Evolutionary conservation across 306 rosid species (phyloP).

Genomic region (Lithocarpus polystachyus): DNA sequence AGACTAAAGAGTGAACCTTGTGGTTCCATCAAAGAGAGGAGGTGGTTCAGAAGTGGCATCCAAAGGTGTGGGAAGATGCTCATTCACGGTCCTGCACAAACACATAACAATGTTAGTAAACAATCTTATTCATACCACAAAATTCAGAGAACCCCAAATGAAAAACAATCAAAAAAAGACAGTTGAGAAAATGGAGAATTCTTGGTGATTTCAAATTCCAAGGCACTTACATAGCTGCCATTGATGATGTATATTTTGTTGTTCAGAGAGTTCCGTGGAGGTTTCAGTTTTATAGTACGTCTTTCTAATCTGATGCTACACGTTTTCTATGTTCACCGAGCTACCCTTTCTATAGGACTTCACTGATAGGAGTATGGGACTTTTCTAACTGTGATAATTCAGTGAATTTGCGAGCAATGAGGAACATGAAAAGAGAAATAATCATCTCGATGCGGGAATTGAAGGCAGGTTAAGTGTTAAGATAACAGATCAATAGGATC

Average conservation of each 20-base stretch:
- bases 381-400: no score
- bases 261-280: background rate
- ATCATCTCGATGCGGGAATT: no score
- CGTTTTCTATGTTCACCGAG: background rate
- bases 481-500: no score
- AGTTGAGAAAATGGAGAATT: background rate
- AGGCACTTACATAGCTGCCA: conserved; percentile 38
- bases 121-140: background rate
- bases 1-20: conserved; percentile 40
- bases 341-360: background rate
- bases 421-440: no score
- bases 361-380: no score
- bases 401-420: no score
- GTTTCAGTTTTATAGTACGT: background rate
- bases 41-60: conserved; percentile 61
- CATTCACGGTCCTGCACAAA: conserved; percentile 14
- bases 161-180: background rate
- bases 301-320: background rate
- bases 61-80: conserved; percentile 43
- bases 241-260: conserved; percentile 1
- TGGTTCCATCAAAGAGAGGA: conserved; percentile 80
- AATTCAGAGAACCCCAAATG: background rate
- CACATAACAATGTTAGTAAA: background rate
- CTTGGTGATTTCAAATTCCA: background rate
- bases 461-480: no score